phyloP scores from a whole-genome alignment of 106 monocot genomes.

The Phalaenopsis aphrodite region DNA sequence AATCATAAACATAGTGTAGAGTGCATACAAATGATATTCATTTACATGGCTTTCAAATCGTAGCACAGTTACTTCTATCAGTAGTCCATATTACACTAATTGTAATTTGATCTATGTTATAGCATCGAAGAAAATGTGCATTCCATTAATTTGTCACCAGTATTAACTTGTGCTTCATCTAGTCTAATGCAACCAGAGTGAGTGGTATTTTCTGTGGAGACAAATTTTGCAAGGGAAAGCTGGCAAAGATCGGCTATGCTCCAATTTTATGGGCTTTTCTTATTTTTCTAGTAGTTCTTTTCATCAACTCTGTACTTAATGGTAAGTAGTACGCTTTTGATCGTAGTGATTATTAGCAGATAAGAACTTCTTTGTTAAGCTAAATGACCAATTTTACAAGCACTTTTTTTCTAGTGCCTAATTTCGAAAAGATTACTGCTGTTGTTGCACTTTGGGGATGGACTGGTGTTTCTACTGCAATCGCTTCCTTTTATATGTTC shows the following conservation, averaged over 20 bases:
- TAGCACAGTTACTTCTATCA: not conserved
- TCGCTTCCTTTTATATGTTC: slow-evolving; percentile 64
- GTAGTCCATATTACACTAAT: not conserved
- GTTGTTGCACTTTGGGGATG: slow-evolving; percentile 79
- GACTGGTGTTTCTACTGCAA: slow-evolving; percentile 60
- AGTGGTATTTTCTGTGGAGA: slow-evolving; percentile 36
- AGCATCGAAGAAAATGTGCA: not conserved
- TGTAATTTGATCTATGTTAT: not conserved
- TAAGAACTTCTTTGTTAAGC: not conserved
- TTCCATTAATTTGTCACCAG: not conserved
- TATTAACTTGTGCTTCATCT: slow-evolving; percentile 10
- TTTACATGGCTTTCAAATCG: not conserved
- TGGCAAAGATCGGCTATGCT: slow-evolving; percentile 61
- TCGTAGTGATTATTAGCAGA: slow-evolving; percentile 1
- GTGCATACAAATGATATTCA: not conserved
- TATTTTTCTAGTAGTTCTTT: slow-evolving; percentile 51
- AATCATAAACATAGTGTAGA: not conserved
- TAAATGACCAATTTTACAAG: slow-evolving; percentile 5
- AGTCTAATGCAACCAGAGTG: slow-evolving; percentile 57
- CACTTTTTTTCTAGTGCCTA: slow-evolving; percentile 38
- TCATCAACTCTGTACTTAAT: slow-evolving; percentile 64
- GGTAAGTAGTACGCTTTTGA: slow-evolving; percentile 40
- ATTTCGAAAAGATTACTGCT: slow-evolving; percentile 76
- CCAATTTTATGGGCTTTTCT: slow-evolving; percentile 50
- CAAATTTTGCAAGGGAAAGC: slow-evolving; percentile 38